Evolutionary conservation across 352 stramenopile genomes (phyloP).

Genomic region (Plasmopara halstedii): DNA sequence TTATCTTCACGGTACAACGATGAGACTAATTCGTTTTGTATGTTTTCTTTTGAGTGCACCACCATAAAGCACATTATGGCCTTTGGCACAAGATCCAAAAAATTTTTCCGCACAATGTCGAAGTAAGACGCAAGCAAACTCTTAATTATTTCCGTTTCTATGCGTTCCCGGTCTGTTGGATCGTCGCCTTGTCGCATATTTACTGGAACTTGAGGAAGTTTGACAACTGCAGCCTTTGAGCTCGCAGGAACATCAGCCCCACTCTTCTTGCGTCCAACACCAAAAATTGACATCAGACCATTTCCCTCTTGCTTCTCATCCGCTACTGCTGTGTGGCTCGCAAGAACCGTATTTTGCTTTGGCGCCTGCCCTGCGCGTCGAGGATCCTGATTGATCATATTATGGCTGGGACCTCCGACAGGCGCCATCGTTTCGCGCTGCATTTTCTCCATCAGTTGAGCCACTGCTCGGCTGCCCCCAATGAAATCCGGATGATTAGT

Average conservation of each 20-base stretch:
- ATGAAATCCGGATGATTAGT: slow-evolving; percentile 99
- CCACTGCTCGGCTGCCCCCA: slow-evolving; percentile 91
- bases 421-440: slow-evolving; percentile 76
- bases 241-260: slow-evolving; percentile 14
- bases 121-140: slow-evolving; percentile 96
- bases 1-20: slow-evolving; percentile 96
- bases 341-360: slow-evolving; percentile 16
- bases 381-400: slow-evolving; percentile 43
- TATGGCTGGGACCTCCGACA: slow-evolving; percentile 23
- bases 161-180: slow-evolving; percentile 92
- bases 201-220: slow-evolving; percentile 93
- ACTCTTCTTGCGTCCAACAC: slow-evolving; percentile 56
- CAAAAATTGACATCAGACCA: slow-evolving; percentile 71
- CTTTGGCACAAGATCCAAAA: slow-evolving; percentile 99
- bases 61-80: slow-evolving; percentile 99
- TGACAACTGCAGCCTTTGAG: slow-evolving; percentile 73
- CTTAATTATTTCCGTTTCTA: slow-evolving; percentile 99
- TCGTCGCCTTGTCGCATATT: slow-evolving; percentile 94
- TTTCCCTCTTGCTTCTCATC: slow-evolving; percentile 59
- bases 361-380: slow-evolving; percentile 26
- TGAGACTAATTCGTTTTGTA: slow-evolving; percentile 97
- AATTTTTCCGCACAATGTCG: slow-evolving; percentile 98
- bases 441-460: slow-evolving; percentile 93
- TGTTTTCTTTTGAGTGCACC: slow-evolving; percentile 90
- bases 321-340: slow-evolving; percentile 8